Base-by-base conservation (phyloP, 257 asterid genomes). In the Orobanche coerulescens region DNA sequence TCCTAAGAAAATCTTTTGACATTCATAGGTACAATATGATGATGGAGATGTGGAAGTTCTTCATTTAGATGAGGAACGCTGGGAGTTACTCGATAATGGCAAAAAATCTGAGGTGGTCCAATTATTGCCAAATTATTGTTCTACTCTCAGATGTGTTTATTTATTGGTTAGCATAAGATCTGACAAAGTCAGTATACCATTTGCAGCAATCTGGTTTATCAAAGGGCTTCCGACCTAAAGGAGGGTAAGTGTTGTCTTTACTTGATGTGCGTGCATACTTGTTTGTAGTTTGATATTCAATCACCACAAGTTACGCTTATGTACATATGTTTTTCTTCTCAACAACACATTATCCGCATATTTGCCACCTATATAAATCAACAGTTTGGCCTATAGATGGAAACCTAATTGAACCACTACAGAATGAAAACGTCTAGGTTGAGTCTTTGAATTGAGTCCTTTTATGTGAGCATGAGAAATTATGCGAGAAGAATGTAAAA, bases 191-290 rank as follows among this genome's bases (percentile, higher is more conserved):
- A 24, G 60, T 43, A 55, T 54, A 34, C 62, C 62, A 64, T 80
- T 78, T 77, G 78, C 90, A 93, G 97, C 81, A 55, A 36, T 65
- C 88, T 66, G 80, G 82, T 71, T 70, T 78, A 5, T 73, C 87
- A 18, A 85, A 80, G 79, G 69, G 47, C 39, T 46, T 75, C 49
- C 65, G 72, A 51, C 75, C 43, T 26, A 80, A 81, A 74, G 84
- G 68, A 63, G 83, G 61, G 98, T 92, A 75, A 79, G 97, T 73
- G 47, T 43, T 66, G 36, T 64, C 69, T 47, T 67, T 62, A 55
- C 66, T 61, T 63, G 23, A 49, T 51, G 49, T 37, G 23, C 34
- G 62, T 43, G 14, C 28, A 33, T 33, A 37, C 47, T 34, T 44
- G 37, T n/a, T 30, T 61, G 12, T 63, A 31, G 13, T 59, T 71